phyloP scores from a whole-genome alignment of 192 early-diverging fungal genomes.

The Chytriomyces sp. region DNA sequence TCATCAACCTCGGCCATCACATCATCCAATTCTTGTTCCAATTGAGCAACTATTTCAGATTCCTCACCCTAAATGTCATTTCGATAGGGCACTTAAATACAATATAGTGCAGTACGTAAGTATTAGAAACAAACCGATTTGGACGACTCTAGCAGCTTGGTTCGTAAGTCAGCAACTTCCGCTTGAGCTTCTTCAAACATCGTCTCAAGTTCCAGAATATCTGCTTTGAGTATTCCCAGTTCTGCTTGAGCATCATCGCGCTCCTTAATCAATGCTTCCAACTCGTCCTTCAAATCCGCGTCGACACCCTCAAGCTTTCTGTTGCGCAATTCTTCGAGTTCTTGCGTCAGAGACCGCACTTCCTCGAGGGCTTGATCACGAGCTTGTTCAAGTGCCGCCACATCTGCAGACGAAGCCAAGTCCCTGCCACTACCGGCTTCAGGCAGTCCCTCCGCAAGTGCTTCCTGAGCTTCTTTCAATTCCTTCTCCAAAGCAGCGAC shows the following conservation, averaged over 20 bases:
- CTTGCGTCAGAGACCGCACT: neutral
- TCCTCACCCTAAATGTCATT: neutral
- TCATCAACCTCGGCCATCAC: neutral
- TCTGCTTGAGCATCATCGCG: conserved; percentile 13
- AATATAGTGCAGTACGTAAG: neutral
- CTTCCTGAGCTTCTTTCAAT: neutral
- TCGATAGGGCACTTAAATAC: no score
- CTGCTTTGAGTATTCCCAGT: neutral
- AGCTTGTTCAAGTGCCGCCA: neutral
- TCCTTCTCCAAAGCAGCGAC: neutral
- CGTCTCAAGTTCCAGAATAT: conserved; percentile 14
- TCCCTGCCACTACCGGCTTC: no score
- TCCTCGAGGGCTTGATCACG: neutral
- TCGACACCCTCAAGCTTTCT: neutral
- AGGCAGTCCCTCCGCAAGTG: neutral
- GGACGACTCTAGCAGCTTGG: neutral
- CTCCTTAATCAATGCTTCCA: conserved; percentile 9
- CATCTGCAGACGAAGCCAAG: neutral
- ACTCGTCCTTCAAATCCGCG: neutral
- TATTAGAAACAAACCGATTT: neutral
- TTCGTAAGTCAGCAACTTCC: conserved; percentile 13
- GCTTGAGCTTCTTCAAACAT: conserved; percentile 32
- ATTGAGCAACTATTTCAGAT: neutral
- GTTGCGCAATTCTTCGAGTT: conserved; percentile 2
- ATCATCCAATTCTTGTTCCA: neutral